phyloP scores from a whole-genome alignment of 1,284 basidiomycete genomes.

The Ceratobasidium papillatum region DNA sequence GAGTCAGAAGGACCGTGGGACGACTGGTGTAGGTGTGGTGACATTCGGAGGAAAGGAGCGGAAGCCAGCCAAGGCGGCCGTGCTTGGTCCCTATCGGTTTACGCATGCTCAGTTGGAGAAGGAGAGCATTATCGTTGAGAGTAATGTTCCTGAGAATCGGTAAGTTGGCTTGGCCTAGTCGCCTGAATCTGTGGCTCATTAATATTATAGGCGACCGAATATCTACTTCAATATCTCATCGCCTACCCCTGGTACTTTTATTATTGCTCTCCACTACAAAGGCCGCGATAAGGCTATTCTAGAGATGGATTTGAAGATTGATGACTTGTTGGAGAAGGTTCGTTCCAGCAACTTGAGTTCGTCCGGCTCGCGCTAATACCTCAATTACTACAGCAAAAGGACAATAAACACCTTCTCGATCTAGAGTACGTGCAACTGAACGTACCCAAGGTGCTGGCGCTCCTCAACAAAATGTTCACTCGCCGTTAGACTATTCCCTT shows the following conservation, averaged over 20 bases:
- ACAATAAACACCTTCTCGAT: constrained; percentile 94
- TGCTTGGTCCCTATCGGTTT: constrained; percentile 94
- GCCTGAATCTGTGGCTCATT: background rate
- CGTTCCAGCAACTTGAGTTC: constrained; percentile 44
- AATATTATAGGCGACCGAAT: constrained; percentile 78
- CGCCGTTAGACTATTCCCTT: constrained; percentile 22
- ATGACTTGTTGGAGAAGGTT: constrained; percentile 96
- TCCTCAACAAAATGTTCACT: constrained; percentile 91
- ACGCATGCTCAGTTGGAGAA: constrained; percentile 98
- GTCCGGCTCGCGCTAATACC: constrained; percentile 5
- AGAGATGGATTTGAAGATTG: constrained; percentile 99
- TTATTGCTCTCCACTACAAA: constrained; percentile 98
- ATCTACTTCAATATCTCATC: constrained; percentile 99
- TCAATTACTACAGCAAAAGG: constrained; percentile 81
- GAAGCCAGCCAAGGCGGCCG: constrained; percentile 85
- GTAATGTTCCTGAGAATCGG: constrained; percentile 98
- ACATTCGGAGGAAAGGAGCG: constrained; percentile 97
- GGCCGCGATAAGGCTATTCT: constrained; percentile 99
- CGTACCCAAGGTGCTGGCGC: constrained; percentile 90
- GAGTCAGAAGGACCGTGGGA: constrained; percentile 84
- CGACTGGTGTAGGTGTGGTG: constrained; percentile 90
- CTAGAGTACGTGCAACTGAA: constrained; percentile 98
- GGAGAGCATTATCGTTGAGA: constrained; percentile 99
- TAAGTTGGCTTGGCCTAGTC: constrained; percentile 54
- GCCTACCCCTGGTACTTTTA: constrained; percentile 97